These are phyloP conservation scores for Phyllosticta citribraziliensis DNA, from an alignment of 2,329 filamentous ascomycete genomes.

Conservation along the genomic window DNA sequence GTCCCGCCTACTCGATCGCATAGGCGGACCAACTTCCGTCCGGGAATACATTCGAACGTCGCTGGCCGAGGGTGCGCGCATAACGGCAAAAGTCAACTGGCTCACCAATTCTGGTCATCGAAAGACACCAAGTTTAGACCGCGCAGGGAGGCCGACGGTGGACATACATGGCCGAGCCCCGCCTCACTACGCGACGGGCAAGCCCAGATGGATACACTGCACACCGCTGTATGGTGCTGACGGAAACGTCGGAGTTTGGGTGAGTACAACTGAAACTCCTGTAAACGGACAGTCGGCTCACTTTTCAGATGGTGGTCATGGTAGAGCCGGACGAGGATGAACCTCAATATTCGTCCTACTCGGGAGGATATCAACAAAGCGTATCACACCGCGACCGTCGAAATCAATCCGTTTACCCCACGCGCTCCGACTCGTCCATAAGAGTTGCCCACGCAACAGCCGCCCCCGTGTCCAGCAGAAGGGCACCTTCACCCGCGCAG, in stretches of 20 bases:
- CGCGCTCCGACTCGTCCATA: neutral
- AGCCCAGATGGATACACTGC: constrained; percentile 64
- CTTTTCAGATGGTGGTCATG: constrained; percentile 51
- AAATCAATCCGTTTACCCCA: neutral
- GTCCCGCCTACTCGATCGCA: constrained; percentile 34
- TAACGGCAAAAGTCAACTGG: constrained; percentile 69
- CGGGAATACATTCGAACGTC: constrained; percentile 45
- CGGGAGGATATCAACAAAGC: neutral
- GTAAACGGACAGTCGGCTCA: too few species aligned
- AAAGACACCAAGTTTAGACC: neutral
- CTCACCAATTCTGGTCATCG: constrained; percentile 12
- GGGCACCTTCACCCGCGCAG: neutral
- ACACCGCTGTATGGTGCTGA: constrained; percentile 59
- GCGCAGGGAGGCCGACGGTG: neutral
- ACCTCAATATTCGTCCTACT: neutral
- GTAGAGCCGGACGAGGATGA: constrained; percentile 49
- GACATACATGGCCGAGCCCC: neutral
- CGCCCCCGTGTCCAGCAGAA: neutral
- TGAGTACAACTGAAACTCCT: neutral
- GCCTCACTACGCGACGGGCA: constrained; percentile 34
- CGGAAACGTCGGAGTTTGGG: constrained; percentile 58
- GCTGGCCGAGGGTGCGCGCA: constrained; percentile 54
- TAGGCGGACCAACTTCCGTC: constrained; percentile 39
- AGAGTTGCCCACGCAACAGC: neutral
- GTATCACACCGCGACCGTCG: neutral